phyloP scores from a whole-genome alignment of 2,329 filamentous ascomycete genomes.

The Colletotrichum lentis region DNA sequence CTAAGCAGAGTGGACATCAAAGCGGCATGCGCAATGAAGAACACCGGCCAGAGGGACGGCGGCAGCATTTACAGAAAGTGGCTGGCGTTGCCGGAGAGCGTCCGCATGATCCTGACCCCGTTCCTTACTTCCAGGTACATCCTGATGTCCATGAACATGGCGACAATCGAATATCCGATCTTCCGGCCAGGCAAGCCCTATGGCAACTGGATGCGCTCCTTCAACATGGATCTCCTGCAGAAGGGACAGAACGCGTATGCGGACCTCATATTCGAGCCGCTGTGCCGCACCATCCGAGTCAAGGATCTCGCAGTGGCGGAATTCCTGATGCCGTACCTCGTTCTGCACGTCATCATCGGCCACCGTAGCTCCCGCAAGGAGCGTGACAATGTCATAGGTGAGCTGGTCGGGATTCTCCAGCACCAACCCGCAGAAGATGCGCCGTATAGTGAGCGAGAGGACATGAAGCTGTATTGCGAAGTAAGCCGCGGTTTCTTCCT shows the following conservation, averaged over 20 bases:
- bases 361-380: constrained; percentile 68
- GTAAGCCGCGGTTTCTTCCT: constrained; percentile 56
- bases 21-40: constrained; percentile 57
- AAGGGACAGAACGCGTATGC: constrained; percentile 79
- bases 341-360: constrained; percentile 82
- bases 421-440: constrained; percentile 62
- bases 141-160: constrained; percentile 68
- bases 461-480: constrained; percentile 86
- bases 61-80: constrained; percentile 76
- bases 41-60: constrained; percentile 54
- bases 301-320: constrained; percentile 87
- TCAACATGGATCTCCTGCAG: constrained; percentile 83
- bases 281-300: constrained; percentile 82
- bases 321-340: constrained; percentile 88
- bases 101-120: constrained; percentile 83
- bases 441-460: constrained; percentile 71
- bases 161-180: constrained; percentile 76
- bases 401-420: constrained; percentile 78
- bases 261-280: constrained; percentile 78
- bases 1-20: constrained; percentile 80
- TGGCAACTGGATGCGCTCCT: constrained; percentile 79
- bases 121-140: constrained; percentile 87
- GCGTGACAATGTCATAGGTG: constrained; percentile 70
- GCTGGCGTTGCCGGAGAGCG: constrained; percentile 77
- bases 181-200: constrained; percentile 76